Evolutionary conservation across 345 rosid genomes (phyloP), one percentile per base, ranked within the genome.

Genomic region (Dovyalis caffra): DNA sequence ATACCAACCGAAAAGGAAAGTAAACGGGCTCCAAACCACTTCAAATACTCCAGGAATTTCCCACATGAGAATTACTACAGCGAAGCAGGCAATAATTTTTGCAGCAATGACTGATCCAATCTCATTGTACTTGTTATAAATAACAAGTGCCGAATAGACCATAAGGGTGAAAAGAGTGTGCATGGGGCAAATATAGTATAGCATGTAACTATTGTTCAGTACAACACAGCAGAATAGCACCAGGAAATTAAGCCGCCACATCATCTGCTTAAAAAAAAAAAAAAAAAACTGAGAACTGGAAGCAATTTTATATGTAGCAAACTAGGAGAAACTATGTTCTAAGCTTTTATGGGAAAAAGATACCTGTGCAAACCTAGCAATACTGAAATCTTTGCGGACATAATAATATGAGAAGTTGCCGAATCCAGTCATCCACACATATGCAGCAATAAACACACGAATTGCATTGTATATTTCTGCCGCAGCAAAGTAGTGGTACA

Each of bases 361-460:
- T 86, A 95, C 99, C 97, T 95, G 99, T 28, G 97, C 97, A 87
- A 95, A 95, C 89, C 99, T 87, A 47, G 88, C 82, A 84, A 91
- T 87, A 77, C 99, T 90, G 77, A 93, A 95, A 87, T 95, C 99
- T 83, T 95, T 95, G 77, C 99, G 99, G 73, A 95, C 80, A 71
- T 95, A 95, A 79, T 95, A 95, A 80, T 93, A 93, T n/a, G 99
- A 95, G 83, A 95, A 95, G 79, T 93, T 93, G 71, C 98, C 99
- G 79, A 95, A 95, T 74, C 99, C 99, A 87, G 99, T 95, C 99
- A 95, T 95, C 99, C 99, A 95, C 74, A 95, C 99, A 87, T 95
- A 95, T 58, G 93, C 92, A 49, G 99, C 99, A 86, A 95, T 95
- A 76, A 95, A 95, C 28, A 95, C 0, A 56, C 99, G 89, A 72